Evolutionary conservation across 2,329 filamentous ascomycete species (phyloP).

Genomic region (Neonectria sp.): DNA sequence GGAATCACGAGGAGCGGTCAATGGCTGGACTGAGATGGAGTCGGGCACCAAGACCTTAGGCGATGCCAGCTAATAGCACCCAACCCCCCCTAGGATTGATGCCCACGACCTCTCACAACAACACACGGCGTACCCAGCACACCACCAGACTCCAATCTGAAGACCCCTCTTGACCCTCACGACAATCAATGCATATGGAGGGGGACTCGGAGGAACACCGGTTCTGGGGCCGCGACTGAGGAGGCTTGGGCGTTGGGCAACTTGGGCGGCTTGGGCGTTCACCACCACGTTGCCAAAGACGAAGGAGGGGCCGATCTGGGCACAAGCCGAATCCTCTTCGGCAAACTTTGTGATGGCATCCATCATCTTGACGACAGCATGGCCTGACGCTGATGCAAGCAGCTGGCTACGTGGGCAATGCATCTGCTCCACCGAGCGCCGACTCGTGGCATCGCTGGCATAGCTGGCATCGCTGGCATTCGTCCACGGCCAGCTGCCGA

Average conservation of each 20-base stretch:
- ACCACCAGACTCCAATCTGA: constrained; percentile 16
- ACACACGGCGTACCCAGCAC: constrained; percentile 23
- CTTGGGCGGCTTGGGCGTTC: constrained; percentile 21
- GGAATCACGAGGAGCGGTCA: constrained; percentile 53
- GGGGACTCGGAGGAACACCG: constrained; percentile 20
- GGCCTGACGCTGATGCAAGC: constrained; percentile 47
- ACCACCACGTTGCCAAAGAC: constrained; percentile 6
- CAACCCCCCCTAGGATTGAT: constrained; percentile 47
- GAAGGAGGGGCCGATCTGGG: constrained; percentile 24
- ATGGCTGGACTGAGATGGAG: constrained; percentile 44
- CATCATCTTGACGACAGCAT: constrained; percentile 38
- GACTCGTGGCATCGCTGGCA: constrained; percentile 43
- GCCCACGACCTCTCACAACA: constrained; percentile 43
- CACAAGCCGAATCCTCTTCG: constrained; percentile 32
- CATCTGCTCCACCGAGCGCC: constrained; percentile 41
- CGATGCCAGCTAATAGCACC: constrained; percentile 46
- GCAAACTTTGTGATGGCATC: constrained; percentile 29
- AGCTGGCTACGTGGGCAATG: constrained; percentile 38
- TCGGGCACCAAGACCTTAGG: constrained; percentile 50
- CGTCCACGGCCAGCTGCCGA: constrained; percentile 16
- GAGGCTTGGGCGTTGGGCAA: constrained; percentile 25
- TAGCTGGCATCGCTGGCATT: constrained; percentile 25
- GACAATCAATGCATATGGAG: constrained; percentile 12
- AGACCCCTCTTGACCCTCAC: constrained; percentile 12
- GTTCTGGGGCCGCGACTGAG: constrained; percentile 10